These are phyloP conservation scores for Cercophora sp. DNA, from an alignment of 495 filamentous ascomycete species.

Conservation along the genomic window DNA sequence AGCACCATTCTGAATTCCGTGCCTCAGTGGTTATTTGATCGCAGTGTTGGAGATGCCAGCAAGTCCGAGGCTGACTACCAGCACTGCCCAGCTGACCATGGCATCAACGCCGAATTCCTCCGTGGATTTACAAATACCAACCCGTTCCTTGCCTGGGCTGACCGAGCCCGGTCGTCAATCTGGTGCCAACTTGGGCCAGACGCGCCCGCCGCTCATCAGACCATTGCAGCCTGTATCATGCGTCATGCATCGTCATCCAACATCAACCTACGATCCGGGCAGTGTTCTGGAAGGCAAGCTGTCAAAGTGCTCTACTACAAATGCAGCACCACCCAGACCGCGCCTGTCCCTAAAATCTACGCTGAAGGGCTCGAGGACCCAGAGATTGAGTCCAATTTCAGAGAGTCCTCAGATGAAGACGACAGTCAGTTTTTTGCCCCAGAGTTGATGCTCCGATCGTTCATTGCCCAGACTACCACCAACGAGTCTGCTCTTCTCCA, in stretches of 20 bases:
- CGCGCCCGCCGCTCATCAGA: background rate
- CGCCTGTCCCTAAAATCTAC: background rate
- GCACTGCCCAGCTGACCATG: background rate
- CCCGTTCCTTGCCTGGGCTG: background rate
- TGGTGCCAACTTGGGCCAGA: background rate
- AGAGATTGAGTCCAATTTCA: background rate
- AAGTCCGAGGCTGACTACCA: background rate
- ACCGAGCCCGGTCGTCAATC: background rate
- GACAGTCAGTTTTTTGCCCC: background rate
- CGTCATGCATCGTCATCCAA: background rate
- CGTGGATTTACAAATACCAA: background rate
- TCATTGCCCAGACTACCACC: background rate
- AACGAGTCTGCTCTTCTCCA: background rate
- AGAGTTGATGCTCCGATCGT: background rate
- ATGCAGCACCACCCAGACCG: background rate
- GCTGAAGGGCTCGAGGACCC: background rate
- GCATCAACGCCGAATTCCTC: background rate
- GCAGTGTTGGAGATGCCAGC: background rate
- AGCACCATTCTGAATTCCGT: background rate
- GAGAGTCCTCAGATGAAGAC: background rate
- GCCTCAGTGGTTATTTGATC: background rate
- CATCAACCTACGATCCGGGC: background rate
- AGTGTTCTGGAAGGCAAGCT: background rate
- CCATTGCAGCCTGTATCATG: background rate
- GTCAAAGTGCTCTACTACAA: background rate